phyloP scores from a whole-genome alignment of 768 basidiomycete genomes.

The Tricholoma sp. region DNA sequence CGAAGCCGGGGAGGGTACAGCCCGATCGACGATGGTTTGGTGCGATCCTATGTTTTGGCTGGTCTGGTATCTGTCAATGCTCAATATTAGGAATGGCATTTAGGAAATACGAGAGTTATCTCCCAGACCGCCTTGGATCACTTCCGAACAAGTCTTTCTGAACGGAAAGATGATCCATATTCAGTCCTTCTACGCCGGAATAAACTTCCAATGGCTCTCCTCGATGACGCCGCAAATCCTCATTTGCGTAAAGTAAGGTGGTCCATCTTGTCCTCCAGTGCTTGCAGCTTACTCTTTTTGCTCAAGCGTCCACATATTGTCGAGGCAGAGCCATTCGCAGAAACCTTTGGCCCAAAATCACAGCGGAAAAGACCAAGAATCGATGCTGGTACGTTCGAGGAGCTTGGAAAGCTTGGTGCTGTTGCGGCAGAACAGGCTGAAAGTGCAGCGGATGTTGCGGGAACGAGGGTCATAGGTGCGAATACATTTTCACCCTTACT shows the following conservation, averaged over 20 bases:
- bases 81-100: constrained; percentile 3
- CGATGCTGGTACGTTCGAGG: constrained; percentile 89
- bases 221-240: constrained; percentile 86
- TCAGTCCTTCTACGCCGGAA: constrained; percentile 91
- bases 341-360: constrained; percentile 95
- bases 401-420: constrained; percentile 65
- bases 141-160: constrained; percentile 83
- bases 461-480: constrained; percentile 43
- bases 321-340: constrained; percentile 90
- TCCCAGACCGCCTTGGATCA: constrained; percentile 95
- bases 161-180: constrained; percentile 91
- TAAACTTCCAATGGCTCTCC: constrained; percentile 94
- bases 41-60: constrained; percentile 33
- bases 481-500: background rate
- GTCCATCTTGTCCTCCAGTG: background rate
- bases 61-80: constrained; percentile 4
- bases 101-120: constrained; percentile 98
- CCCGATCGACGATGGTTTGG: constrained; percentile 98
- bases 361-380: constrained; percentile 88
- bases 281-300: constrained; percentile 3
- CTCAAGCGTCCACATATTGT: constrained; percentile 85
- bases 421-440: constrained; percentile 53
- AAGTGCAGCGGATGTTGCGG: constrained; percentile 30
- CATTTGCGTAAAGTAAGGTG: constrained; percentile 61
- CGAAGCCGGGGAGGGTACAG: constrained; percentile 85